Conservation (phyloP, 331 rosid genomes). For the Stylosanthes scabra region DNA sequence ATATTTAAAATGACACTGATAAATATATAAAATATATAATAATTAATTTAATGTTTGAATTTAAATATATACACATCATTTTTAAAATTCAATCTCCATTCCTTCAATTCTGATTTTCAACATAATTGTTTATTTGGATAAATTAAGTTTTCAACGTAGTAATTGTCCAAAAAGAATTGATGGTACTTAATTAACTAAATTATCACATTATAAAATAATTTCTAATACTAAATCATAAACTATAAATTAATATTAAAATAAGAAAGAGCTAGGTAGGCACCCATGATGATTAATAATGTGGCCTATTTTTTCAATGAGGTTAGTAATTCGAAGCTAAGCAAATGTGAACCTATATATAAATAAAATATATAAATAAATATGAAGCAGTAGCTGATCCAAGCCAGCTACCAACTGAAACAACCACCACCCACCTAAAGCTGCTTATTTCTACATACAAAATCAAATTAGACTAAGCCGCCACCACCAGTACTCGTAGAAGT, state of each 20-base stretch:
- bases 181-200: too few relatives aligned
- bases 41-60: too few relatives aligned
- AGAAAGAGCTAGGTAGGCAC: not conserved
- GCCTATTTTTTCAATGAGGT: slow-evolving; percentile 42
- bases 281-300: not conserved
- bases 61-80: too few relatives aligned
- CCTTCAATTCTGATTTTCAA: too few relatives aligned
- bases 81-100: too few relatives aligned
- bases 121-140: too few relatives aligned
- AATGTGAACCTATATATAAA: slow-evolving; percentile 30
- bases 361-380: not conserved
- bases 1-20: too few relatives aligned
- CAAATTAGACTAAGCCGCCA: slow-evolving; percentile 27
- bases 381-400: slow-evolving; percentile 52
- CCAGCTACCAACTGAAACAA: slow-evolving; percentile 49
- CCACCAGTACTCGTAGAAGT: slow-evolving; percentile 9
- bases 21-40: too few relatives aligned
- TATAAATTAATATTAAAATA: slow-evolving; percentile 10
- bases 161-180: too few relatives aligned
- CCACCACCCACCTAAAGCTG: slow-evolving; percentile 55
- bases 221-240: too few relatives aligned
- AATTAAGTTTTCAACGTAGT: too few relatives aligned
- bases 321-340: slow-evolving; percentile 34
- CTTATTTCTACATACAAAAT: slow-evolving; percentile 32
- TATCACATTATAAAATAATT: too few relatives aligned